These are phyloP conservation scores for Zelopaecilomyces penicillatus DNA, from an alignment of 2,329 filamentous ascomycete genomes.

Conservation along the genomic window DNA sequence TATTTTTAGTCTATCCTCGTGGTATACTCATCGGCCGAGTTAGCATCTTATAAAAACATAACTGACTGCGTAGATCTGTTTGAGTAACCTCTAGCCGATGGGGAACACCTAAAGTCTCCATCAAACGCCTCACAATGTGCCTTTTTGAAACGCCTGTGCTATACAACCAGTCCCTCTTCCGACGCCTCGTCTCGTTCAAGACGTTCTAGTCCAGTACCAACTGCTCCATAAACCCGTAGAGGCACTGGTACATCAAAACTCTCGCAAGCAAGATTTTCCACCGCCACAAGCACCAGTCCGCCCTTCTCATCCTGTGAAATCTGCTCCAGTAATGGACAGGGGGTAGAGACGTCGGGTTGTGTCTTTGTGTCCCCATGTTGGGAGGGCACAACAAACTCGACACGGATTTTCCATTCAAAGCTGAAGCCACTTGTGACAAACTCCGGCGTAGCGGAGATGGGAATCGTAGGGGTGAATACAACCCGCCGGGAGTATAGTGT, in stretches of 20 bases:
- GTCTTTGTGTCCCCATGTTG: slow-evolving; percentile 20
- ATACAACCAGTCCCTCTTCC: slow-evolving; percentile 37
- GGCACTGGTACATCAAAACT: slow-evolving; percentile 87
- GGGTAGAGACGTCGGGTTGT: slow-evolving; percentile 8
- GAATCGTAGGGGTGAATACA: slow-evolving; percentile 76
- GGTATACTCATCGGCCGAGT: too few species aligned
- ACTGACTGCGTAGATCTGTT: too few species aligned
- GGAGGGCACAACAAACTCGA: slow-evolving; percentile 85
- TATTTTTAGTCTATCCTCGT: too few species aligned
- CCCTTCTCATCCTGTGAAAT: slow-evolving; percentile 73
- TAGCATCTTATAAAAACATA: too few species aligned
- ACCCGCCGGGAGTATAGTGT: slow-evolving; percentile 72
- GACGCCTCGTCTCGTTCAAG: slow-evolving; percentile 47
- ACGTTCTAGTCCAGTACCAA: slow-evolving; percentile 47
- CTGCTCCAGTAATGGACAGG: slow-evolving; percentile 61
- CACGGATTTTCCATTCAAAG: slow-evolving; percentile 77
- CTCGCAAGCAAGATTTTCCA: slow-evolving; percentile 72
- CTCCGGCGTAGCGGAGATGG: slow-evolving; percentile 74
- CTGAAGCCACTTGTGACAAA: slow-evolving; percentile 85
- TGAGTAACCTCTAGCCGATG: too few species aligned
- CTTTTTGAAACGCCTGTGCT: background rate
- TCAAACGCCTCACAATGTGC: too few species aligned
- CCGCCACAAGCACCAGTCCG: slow-evolving; percentile 62
- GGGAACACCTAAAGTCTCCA: too few species aligned
- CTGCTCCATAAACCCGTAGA: slow-evolving; percentile 66